Conservation (phyloP, 352 stramenopile genomes). For the Phytophthora aleatoria region DNA sequence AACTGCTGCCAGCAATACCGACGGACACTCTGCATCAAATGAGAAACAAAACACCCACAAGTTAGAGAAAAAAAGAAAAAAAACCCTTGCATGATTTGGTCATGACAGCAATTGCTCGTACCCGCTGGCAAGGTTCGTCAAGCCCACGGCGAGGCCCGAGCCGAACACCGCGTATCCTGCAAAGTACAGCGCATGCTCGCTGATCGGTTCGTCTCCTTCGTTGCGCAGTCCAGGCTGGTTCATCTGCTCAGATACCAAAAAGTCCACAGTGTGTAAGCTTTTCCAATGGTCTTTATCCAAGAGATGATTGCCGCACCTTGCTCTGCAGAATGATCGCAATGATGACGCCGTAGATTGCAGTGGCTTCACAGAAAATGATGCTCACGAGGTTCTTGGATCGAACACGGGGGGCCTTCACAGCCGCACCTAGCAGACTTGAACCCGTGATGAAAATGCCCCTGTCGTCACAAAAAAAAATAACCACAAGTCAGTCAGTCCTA, state of each 20-base stretch:
- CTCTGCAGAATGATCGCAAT: conserved; percentile 99
- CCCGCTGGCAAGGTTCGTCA: conserved; percentile 98
- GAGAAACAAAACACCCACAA: neutral
- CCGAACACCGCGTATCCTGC: conserved; percentile 98
- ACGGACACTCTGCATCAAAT: conserved; percentile 90
- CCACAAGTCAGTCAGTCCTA: conserved; percentile 4
- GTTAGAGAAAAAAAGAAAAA: conserved; percentile 8
- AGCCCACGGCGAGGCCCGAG: conserved; percentile 95
- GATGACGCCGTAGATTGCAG: conserved; percentile 99
- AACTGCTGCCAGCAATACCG: conserved; percentile 97
- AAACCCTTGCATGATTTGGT: neutral
- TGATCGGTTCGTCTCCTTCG: conserved; percentile 71
- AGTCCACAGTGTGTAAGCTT: conserved; percentile 1
- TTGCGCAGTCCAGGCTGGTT: conserved; percentile 70
- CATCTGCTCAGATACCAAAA: conserved; percentile 49
- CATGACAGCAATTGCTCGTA: conserved; percentile 36
- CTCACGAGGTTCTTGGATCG: conserved; percentile 99
- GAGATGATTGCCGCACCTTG: conserved; percentile 74
- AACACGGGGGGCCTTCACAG: conserved; percentile 98
- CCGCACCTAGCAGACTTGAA: conserved; percentile 96
- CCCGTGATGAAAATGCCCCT: conserved; percentile 94
- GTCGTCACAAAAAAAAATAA: conserved; percentile 3
- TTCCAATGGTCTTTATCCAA: neutral
- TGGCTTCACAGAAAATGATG: conserved; percentile 99
- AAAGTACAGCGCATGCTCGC: conserved; percentile 91